Conservation (phyloP, 2,329 filamentous ascomycete genomes). For the Scopulariopsis brevicaulis region DNA sequence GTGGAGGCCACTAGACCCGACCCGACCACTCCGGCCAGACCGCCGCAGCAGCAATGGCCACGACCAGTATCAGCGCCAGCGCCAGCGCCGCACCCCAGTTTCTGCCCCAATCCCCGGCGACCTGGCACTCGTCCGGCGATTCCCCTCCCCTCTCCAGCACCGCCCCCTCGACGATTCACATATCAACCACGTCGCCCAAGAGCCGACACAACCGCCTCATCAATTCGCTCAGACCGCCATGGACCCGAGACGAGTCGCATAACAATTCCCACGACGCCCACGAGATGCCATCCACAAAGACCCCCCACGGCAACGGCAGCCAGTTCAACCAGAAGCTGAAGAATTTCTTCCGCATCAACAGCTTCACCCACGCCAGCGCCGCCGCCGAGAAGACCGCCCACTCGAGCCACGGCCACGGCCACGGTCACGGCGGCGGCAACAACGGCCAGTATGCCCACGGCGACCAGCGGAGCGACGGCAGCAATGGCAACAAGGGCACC, state of each 20-base stretch:
- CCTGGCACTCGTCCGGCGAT: neutral
- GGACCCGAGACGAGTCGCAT: constrained; percentile 5
- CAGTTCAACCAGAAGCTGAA: constrained; percentile 59
- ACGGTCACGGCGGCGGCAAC: constrained; percentile 8
- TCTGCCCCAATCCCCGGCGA: constrained; percentile 1
- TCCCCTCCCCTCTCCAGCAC: constrained; percentile 6
- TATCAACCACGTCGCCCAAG: constrained; percentile 6
- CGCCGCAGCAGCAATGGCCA: neutral
- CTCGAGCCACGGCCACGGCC: constrained; percentile 5
- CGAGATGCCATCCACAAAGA: constrained; percentile 42
- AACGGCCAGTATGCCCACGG: neutral
- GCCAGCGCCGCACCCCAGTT: neutral
- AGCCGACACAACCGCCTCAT: constrained; percentile 1
- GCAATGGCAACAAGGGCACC: constrained; percentile 36
- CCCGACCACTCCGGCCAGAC: neutral
- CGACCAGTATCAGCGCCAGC: neutral
- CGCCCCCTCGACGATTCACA: constrained; percentile 6
- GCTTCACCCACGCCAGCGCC: constrained; percentile 30
- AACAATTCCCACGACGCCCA: constrained; percentile 4
- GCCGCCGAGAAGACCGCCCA: constrained; percentile 39
- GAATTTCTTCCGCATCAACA: constrained; percentile 62
- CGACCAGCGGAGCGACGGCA: constrained; percentile 10
- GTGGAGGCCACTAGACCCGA: neutral
- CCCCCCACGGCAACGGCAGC: constrained; percentile 32
- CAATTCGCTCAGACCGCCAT: constrained; percentile 6